These are phyloP conservation scores for Fusarium verticillioides DNA, from an alignment of 2,329 filamentous ascomycete species.

Conservation along the genomic window DNA sequence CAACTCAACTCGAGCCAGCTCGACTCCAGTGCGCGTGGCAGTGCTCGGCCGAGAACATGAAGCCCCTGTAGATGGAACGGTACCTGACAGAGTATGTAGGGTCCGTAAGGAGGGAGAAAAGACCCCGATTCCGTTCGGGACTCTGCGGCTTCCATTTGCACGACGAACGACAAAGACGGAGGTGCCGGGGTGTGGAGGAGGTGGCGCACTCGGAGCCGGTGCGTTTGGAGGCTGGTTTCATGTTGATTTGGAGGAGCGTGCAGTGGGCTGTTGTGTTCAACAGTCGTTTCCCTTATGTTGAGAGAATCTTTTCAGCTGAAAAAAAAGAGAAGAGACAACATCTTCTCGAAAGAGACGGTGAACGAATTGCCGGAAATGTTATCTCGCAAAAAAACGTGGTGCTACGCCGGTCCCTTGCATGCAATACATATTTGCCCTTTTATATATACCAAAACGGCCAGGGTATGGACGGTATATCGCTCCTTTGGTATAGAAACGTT, in stretches of 20 bases:
- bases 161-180: neutral
- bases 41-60: slow-evolving; percentile 43
- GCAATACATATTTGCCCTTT: slow-evolving; percentile 21
- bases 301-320: neutral
- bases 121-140: slow-evolving; percentile 13
- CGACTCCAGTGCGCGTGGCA: slow-evolving; percentile 22
- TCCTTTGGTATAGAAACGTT: slow-evolving; percentile 32
- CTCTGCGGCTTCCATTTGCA: neutral
- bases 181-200: slow-evolving; percentile 14
- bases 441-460: slow-evolving; percentile 14
- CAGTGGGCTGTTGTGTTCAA: slow-evolving; percentile 32
- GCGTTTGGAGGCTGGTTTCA: slow-evolving; percentile 35
- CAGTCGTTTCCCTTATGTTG: neutral
- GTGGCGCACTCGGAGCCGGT: slow-evolving; percentile 17
- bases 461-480: slow-evolving; percentile 22
- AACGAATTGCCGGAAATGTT: slow-evolving; percentile 17
- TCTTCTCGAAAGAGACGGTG: slow-evolving; percentile 19
- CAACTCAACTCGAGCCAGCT: neutral
- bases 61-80: neutral
- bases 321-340: neutral
- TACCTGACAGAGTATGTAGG: neutral
- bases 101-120: neutral
- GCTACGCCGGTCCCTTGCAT: slow-evolving; percentile 34
- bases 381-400: slow-evolving; percentile 9
- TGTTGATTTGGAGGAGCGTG: slow-evolving; percentile 41